phyloP scores from a whole-genome alignment of 345 rosid genomes.

The Linum trigynum region DNA sequence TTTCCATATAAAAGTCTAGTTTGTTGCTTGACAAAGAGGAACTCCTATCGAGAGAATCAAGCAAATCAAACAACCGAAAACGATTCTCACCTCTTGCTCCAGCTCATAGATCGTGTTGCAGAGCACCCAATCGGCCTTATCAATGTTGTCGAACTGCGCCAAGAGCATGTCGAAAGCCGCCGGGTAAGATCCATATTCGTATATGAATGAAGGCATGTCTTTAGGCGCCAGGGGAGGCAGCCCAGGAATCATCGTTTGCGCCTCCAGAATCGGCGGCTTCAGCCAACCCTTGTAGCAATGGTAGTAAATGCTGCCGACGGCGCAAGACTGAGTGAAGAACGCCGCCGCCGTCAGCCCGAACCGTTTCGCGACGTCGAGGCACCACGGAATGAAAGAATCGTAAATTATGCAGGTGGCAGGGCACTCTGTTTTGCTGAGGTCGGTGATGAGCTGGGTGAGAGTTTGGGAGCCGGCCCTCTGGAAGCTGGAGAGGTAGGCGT shows the following conservation, averaged over 20 bases:
- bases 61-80: neutral
- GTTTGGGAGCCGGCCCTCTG: neutral
- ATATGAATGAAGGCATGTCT: slow-evolving; percentile 8
- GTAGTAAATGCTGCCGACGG: slow-evolving; percentile 18
- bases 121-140: neutral
- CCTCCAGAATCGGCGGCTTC: slow-evolving; percentile 13
- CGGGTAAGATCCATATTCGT: neutral
- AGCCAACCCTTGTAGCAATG: slow-evolving; percentile 16
- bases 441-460: neutral
- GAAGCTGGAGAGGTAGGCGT: neutral
- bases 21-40: too few relatives aligned
- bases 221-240: slow-evolving; percentile 18
- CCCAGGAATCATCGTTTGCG: slow-evolving; percentile 18
- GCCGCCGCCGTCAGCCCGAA: slow-evolving; percentile 23
- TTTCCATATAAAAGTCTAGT: too few relatives aligned
- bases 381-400: neutral
- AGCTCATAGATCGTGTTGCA: neutral
- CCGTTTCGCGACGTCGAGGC: slow-evolving; percentile 16
- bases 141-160: neutral
- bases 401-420: neutral
- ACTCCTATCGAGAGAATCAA: too few relatives aligned
- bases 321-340: slow-evolving; percentile 29
- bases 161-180: neutral
- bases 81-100: neutral
- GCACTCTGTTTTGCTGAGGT: neutral